phyloP scores from a whole-genome alignment of 2,329 filamentous ascomycete species.

The Xylaria sp. region DNA sequence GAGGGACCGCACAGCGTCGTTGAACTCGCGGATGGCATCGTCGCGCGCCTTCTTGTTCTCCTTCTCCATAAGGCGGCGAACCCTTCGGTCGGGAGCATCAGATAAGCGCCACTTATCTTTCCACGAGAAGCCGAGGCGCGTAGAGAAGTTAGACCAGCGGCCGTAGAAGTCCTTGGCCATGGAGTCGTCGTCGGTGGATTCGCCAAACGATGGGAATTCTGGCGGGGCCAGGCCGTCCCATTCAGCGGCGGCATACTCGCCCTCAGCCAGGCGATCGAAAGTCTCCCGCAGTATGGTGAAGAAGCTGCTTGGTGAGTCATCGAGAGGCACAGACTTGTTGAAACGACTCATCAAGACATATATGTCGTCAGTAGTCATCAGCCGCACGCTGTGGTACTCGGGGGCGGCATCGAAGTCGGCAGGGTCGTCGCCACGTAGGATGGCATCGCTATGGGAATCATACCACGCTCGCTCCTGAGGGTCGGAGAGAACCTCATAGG shows the following conservation, averaged over 20 bases:
- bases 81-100: conserved; percentile 86
- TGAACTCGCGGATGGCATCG: conserved; percentile 86
- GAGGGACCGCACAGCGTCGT: conserved; percentile 87
- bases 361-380: conserved; percentile 85
- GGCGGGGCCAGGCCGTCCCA: conserved; percentile 69
- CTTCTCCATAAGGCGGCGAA: conserved; percentile 90
- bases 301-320: conserved; percentile 83
- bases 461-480: conserved; percentile 98
- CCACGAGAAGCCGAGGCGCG: conserved; percentile 88
- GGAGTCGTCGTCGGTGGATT: conserved; percentile 75
- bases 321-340: conserved; percentile 79
- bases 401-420: conserved; percentile 61
- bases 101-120: conserved; percentile 84
- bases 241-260: conserved; percentile 80
- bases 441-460: conserved; percentile 89
- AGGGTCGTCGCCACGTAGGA: conserved; percentile 74
- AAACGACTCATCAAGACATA: conserved; percentile 82
- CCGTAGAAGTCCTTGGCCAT: conserved; percentile 84
- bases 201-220: conserved; percentile 86
- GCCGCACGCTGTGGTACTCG: conserved; percentile 73
- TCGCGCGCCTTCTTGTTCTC: conserved; percentile 89
- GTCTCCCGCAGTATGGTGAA: conserved; percentile 80
- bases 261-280: conserved; percentile 82
- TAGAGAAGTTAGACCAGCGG: conserved; percentile 83
- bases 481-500: conserved; percentile 96